Percentiles rank a stretch among this genome's conserved stretches.
phyloP scores from a whole-genome alignment of 2,329 filamentous ascomycete species.

The Nothopassalora personata region DNA sequence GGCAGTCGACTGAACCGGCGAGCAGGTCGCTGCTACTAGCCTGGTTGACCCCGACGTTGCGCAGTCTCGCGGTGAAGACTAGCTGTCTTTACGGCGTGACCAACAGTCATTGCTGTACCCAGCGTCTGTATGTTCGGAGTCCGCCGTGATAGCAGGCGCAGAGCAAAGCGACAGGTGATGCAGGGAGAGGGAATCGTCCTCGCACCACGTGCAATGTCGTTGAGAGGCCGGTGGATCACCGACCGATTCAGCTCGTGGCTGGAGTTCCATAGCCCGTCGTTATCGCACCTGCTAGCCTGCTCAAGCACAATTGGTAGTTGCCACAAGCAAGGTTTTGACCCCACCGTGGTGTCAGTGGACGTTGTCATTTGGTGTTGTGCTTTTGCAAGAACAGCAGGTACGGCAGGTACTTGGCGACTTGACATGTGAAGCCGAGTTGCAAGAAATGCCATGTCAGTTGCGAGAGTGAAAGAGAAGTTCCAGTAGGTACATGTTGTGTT shows the following conservation, averaged over 20 bases:
- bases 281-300: not conserved
- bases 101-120: not conserved
- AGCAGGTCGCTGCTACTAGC: not conserved
- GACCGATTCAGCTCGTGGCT: not conserved
- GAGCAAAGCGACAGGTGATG: not conserved
- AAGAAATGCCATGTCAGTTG: not conserved
- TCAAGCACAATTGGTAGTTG: not conserved
- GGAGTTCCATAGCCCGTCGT: not conserved
- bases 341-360: not conserved
- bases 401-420: not conserved
- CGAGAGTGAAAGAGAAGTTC: not conserved
- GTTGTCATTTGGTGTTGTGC: not conserved
- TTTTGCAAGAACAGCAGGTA: not conserved
- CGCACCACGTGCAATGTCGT: not conserved
- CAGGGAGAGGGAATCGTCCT: not conserved
- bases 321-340: not conserved
- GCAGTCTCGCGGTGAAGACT: not conserved
- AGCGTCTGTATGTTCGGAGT: not conserved
- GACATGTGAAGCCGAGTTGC: not conserved
- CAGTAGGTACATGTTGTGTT: not conserved
- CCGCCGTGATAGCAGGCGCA: not conserved
- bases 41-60: not conserved
- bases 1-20: not conserved
- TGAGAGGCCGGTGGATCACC: slow-evolving; percentile 1
- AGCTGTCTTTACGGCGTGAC: not conserved